Base-by-base conservation (phyloP, 768 basidiomycete genomes). In the Trametes villosa region DNA sequence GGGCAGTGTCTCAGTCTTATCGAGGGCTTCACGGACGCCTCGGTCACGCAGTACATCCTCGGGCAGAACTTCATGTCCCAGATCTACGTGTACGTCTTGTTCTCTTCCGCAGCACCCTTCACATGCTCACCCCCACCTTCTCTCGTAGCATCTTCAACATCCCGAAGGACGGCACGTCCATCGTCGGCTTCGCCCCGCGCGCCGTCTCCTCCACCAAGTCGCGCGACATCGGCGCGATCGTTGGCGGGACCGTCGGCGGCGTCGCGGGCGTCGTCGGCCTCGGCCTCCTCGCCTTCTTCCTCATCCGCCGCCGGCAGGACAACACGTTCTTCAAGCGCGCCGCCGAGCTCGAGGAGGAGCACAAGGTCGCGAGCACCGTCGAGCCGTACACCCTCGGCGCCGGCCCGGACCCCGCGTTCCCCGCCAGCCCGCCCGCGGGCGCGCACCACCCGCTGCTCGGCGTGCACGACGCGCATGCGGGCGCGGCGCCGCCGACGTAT, bases 231-330 rank as follows among this genome's bases (percentile, higher is more conserved):
- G 73, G 71, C 52, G 68, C 72, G 11, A 71, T 74, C 55, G 66
- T 73, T 47, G 72, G 73, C 41, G 71, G 72, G 41, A 63, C 65
- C 3, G 65, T 74, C 24, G 71, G 72, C 38, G 72, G 73, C 54
- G 66, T 72, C 44, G 67, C 57, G 13, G 68, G 65, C 45, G 65
- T 73, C 52, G 49, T 67, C 48, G 36, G 67, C 53, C 13, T 74
- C 61, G 69, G 53, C 36, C 49, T 71, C 53, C 54, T 68, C 41
- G 67, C 57, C n/a, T 70, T 67, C 67, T 69, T 64, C 62, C 64
- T 63, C 59, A 59, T 70, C 51, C 68, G 70, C 44, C 68, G 69
- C 30, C 59, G 59, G 33, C 63, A 58, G 45, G 64, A 60, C 60
- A 57, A 65, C 50, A 41, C 66, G 36, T 61, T 67, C 59, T 57